A percentile compares a stretch with the other conserved stretches of the same genome.
phyloP scores from a whole-genome alignment of 257 asterid genomes.

The Solanum ossicruentum region DNA sequence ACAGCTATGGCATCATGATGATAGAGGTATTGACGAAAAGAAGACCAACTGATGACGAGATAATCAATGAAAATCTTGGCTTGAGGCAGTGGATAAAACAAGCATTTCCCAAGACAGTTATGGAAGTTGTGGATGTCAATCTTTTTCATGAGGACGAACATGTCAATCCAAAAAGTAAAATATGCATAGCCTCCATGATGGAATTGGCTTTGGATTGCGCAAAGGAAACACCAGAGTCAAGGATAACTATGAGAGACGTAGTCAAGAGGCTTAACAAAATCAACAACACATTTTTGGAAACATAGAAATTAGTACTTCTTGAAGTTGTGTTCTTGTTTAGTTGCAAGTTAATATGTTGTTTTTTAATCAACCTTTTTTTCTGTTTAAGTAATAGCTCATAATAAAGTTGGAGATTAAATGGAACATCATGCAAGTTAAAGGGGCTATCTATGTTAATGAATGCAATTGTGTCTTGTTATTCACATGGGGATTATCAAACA shows the following conservation, averaged over 20 bases:
- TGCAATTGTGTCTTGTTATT: background rate
- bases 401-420: background rate
- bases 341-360: background rate
- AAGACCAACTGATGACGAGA: slow-evolving; percentile 12
- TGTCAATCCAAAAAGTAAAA: background rate
- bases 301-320: background rate
- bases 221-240: background rate
- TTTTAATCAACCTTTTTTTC: background rate
- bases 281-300: background rate
- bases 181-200: background rate
- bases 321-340: background rate
- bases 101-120: background rate
- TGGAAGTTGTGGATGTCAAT: background rate
- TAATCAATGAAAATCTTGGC: slow-evolving; percentile 9
- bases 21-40: slow-evolving; percentile 17
- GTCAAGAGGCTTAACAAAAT: background rate
- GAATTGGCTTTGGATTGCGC: background rate
- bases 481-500: background rate
- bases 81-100: slow-evolving; percentile 11
- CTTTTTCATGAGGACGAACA: background rate
- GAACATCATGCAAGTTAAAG: background rate
- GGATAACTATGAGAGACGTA: background rate
- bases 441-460: background rate
- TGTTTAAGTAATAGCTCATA: background rate
- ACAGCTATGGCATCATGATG: slow-evolving; percentile 20